These are phyloP conservation scores for Sutorius eximius DNA, from an alignment of 1,284 basidiomycete genomes.

Conservation along the genomic window DNA sequence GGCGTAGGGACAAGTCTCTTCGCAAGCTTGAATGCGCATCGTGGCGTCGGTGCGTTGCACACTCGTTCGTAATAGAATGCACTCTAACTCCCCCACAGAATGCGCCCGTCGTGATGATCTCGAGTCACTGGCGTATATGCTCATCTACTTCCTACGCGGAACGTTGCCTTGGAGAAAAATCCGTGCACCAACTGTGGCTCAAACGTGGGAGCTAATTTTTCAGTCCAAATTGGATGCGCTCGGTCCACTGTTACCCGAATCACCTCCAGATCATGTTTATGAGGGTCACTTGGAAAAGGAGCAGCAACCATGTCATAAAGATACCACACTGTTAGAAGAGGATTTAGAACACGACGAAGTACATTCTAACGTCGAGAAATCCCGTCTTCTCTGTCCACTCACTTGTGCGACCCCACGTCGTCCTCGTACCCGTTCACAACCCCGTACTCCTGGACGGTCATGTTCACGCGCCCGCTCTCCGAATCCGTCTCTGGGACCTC, in stretches of 20 bases:
- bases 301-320: background rate
- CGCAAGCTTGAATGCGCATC: slow-evolving; percentile 93
- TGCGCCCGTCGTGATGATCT: slow-evolving; percentile 89
- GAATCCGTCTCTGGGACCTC: background rate
- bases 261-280: slow-evolving; percentile 19
- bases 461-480: slow-evolving; percentile 12
- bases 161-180: slow-evolving; percentile 90
- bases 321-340: slow-evolving; percentile 14
- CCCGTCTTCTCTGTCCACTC: slow-evolving; percentile 14
- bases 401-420: slow-evolving; percentile 14
- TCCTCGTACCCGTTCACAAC: slow-evolving; percentile 19
- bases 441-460: slow-evolving; percentile 19
- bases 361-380: slow-evolving; percentile 18
- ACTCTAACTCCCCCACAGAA: slow-evolving; percentile 45
- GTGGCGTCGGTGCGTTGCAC: slow-evolving; percentile 70
- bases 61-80: background rate
- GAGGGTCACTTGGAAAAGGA: slow-evolving; percentile 5
- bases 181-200: slow-evolving; percentile 72
- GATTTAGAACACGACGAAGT: slow-evolving; percentile 10
- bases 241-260: slow-evolving; percentile 21
- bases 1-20: slow-evolving; percentile 93
- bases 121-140: slow-evolving; percentile 89
- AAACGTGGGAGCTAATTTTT: slow-evolving; percentile 77
- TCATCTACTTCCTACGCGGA: slow-evolving; percentile 91
- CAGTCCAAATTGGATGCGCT: slow-evolving; percentile 62